phyloP scores from a whole-genome alignment of 106 monocot species.

The Dioscorea alata region DNA sequence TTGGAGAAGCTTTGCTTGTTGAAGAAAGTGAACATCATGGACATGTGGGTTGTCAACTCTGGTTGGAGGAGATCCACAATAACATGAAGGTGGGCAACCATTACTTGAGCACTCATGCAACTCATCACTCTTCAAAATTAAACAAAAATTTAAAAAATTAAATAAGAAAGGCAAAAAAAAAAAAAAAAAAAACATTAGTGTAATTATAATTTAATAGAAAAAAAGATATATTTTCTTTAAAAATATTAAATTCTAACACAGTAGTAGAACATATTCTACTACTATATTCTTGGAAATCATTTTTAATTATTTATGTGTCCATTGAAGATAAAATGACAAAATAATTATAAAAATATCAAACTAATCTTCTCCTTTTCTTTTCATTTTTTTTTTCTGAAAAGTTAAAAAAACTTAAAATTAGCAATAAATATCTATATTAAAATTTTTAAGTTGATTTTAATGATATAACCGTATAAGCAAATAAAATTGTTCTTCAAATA shows the following conservation, averaged over 20 bases:
- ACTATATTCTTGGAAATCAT: not conserved
- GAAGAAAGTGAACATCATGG: conserved; percentile 22
- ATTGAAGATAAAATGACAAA: too few species aligned
- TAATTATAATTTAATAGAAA: not conserved
- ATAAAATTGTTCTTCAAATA: too few species aligned
- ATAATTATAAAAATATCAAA: too few species aligned
- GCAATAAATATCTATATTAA: too few species aligned
- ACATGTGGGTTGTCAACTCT: conserved; percentile 31
- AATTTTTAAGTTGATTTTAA: too few species aligned
- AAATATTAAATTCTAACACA: not conserved
- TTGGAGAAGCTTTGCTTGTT: conserved; percentile 11
- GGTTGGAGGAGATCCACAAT: conserved; percentile 35
- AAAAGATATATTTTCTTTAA: not conserved
- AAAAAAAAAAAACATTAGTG: not conserved
- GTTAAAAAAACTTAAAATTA: too few species aligned
- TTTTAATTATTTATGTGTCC: not conserved
- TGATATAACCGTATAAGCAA: too few species aligned
- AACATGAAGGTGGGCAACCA: conserved; percentile 28
- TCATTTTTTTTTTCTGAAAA: too few species aligned
- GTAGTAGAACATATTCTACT: not conserved
- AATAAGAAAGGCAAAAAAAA: too few species aligned
- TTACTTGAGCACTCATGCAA: conserved; percentile 6
- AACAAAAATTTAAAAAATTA: too few species aligned
- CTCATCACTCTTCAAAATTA: conserved; percentile 4
- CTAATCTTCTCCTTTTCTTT: too few species aligned